Conservation (phyloP, 2,329 filamentous ascomycete species). For the Dactylellina drechsleri region DNA sequence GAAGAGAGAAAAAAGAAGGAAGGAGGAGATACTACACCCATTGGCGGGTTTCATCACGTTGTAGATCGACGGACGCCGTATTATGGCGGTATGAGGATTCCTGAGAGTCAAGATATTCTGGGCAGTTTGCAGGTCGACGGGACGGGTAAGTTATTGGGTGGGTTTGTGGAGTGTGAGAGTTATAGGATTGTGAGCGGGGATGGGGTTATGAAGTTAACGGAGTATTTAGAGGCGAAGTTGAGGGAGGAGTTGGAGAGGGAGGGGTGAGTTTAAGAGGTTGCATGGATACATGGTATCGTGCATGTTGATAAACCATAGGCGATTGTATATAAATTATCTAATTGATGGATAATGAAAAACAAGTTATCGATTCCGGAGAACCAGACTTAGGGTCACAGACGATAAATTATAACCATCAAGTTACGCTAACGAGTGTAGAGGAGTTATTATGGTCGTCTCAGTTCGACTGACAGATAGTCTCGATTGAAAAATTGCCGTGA, state of each 20-base stretch:
- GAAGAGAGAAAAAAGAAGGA: no score
- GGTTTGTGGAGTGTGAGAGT: slow-evolving; percentile 65
- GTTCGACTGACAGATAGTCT: no score
- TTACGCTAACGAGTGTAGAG: no score
- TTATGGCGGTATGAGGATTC: slow-evolving; percentile 73
- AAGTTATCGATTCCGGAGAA: no score
- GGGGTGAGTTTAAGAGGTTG: neutral
- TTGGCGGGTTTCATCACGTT: slow-evolving; percentile 71
- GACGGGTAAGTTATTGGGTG: slow-evolving; percentile 67
- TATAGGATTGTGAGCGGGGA: slow-evolving; percentile 73
- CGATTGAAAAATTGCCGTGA: no score
- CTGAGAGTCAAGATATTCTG: slow-evolving; percentile 76
- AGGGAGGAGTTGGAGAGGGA: slow-evolving; percentile 68
- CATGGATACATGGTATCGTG: neutral
- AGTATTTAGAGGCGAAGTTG: slow-evolving; percentile 68
- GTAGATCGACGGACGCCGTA: slow-evolving; percentile 71
- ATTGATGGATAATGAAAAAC: neutral
- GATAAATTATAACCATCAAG: no score
- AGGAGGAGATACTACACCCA: slow-evolving; percentile 63
- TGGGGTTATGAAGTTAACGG: slow-evolving; percentile 70
- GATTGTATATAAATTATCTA: neutral
- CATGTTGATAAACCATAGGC: neutral
- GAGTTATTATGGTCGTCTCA: no score
- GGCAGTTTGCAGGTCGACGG: slow-evolving; percentile 74
- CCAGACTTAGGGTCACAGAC: no score